Evolutionary conservation across 805 yeast species (phyloP), one percentile per base, ranked within the genome.

Genomic region (Myxozyma kluyveri): DNA sequence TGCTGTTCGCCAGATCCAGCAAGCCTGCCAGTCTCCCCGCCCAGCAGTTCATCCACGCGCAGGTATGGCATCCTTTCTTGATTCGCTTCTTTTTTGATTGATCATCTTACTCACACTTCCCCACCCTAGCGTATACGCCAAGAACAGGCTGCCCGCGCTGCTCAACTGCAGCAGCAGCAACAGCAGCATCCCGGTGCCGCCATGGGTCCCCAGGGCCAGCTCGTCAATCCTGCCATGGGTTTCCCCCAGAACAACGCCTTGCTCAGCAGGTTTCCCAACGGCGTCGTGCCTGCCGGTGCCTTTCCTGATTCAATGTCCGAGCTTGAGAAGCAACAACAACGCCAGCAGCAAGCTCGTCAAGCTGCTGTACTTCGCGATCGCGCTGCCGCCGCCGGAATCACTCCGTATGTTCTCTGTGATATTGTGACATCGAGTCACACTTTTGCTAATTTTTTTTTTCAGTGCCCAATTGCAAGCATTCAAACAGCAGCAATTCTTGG

Each of bases 1-100:
- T 88, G 26, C 87, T 84, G 69, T 86, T 86, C 63, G 95, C 95
- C 2, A 77, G 88, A 61, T 81, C 87, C 38, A 81, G 79, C 57
- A 73, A 82, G 52, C 84, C 81, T 14, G 78, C 86, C 2, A 45
- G 62, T 12, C 71, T 75, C 1, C 71, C 78, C 51, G 91, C 93
- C 2, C 77, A 79, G 42, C 86, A 84, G 63, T 87, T 86, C 68
- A 82, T 81, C 62, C 86, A 84, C 58, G 74, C 65, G 17, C 63
- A 55, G 52, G 59, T 54, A 43, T 4, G 43, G 18, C 14, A 12
- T 17, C 29, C 2, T 21, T 26, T 32, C 7, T 37, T 12, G 18
- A 33, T 33, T 26, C 10, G 14, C 9, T 37, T 4, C 9, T 12
- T 37, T 12, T 18, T 12, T 29, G 19, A 22, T 29, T 24, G 9